Base-by-base conservation (phyloP, 495 filamentous ascomycete species). In the Aspergillus heteromorphus region DNA sequence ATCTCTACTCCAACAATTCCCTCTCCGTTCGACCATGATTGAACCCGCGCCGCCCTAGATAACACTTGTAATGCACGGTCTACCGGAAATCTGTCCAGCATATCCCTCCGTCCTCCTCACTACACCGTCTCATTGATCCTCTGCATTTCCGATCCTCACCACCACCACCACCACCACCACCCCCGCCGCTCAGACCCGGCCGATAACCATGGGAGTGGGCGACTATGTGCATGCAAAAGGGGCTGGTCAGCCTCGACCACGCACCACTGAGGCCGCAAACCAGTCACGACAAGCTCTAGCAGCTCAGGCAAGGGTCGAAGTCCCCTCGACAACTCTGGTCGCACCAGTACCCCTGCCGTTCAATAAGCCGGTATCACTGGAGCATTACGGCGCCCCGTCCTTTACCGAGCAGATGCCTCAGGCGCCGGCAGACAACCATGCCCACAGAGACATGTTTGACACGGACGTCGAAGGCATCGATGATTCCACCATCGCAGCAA, bases 381-480 rank as follows among this genome's bases (percentile, higher is more conserved):
- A 53, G 14, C 61, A 66, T n/a, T 62, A 65, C 42, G 59, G 56
- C 21, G 23, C 58, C 14, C 53, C 55, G 13, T 51, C 49, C 6
- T 31, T 54, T 41, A 53, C 61, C 20, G 54, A 54, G 4, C 59
- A 59, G 4, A 47, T 49, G 27, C 38, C 60, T 45, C 56, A 62
- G 30, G 47, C 49, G 29, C 20, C 54, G 16, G 34, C 43, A 21
- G 60, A 61, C 49, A 61, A 61, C 51, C 55, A 45, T 31, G 50
- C 21, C 14, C 64, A 66, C 20, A 66, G 65, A 45, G 72, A 73
- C 50, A 59, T 64, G 41, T 77, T 77, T 49, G 74, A 77, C 53
- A 77, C 74, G 0, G 74, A 77, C 50, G 72, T 75, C 7, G 74
- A 77, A 45, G 73, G 65, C 4, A 60, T 73, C 5, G 74, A 77